These are phyloP conservation scores for Blastocystis hominis DNA, from an alignment of 352 stramenopile genomes.

Conservation along the genomic window DNA sequence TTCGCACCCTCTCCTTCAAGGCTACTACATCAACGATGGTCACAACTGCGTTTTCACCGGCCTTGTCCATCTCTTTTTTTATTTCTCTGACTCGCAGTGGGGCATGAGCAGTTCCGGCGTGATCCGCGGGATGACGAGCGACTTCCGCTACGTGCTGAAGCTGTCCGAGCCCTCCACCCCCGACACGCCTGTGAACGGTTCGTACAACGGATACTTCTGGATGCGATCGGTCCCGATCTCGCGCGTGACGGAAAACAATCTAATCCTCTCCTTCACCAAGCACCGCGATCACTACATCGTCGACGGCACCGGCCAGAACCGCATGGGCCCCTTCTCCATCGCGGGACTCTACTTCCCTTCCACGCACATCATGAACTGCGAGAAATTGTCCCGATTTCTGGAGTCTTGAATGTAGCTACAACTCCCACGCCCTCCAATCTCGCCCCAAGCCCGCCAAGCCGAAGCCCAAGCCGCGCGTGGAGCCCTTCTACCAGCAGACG, in stretches of 20 bases:
- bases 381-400: background rate
- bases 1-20: conserved; percentile 18
- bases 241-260: conserved; percentile 30
- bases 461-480: background rate
- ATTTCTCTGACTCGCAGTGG: conserved; percentile 26
- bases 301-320: conserved; percentile 21
- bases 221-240: conserved; percentile 4
- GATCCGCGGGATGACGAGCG: conserved; percentile 32
- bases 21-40: conserved; percentile 36
- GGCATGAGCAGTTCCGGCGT: conserved; percentile 29
- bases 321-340: conserved; percentile 19
- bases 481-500: background rate
- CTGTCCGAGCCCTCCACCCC: background rate
- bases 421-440: background rate
- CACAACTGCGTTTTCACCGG: conserved; percentile 25
- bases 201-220: conserved; percentile 57
- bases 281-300: background rate
- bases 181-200: conserved; percentile 1
- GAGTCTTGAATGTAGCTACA: background rate
- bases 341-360: conserved; percentile 10
- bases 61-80: background rate
- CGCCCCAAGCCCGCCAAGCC: background rate
- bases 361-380: conserved; percentile 24
- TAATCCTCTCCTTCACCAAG: conserved; percentile 28
- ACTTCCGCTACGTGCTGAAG: conserved; percentile 53